Evolutionary conservation across 2,329 filamentous ascomycete genomes (phyloP).

Genomic region (Leptographium lundbergii): DNA sequence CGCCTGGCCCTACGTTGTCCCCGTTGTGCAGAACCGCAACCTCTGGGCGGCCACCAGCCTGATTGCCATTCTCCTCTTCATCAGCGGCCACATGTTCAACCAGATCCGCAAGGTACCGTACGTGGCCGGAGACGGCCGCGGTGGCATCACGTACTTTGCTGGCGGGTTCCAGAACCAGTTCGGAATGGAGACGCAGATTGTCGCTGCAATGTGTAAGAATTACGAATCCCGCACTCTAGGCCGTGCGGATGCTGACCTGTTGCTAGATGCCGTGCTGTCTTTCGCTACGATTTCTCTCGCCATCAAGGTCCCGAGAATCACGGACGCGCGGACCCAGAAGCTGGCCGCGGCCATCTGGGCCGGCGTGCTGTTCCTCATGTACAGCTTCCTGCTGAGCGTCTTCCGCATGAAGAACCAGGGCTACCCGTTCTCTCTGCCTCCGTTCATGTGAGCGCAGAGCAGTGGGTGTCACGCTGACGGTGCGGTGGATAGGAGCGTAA

Average conservation of each 20-base stretch:
- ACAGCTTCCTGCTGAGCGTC: conserved; percentile 87
- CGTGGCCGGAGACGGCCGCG: conserved; percentile 69
- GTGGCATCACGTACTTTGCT: conserved; percentile 83
- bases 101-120: conserved; percentile 95
- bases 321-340: conserved; percentile 64
- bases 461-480: not conserved
- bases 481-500: not conserved
- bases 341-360: conserved; percentile 72
- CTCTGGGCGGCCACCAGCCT: conserved; percentile 86
- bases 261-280: conserved; percentile 53
- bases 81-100: conserved; percentile 98
- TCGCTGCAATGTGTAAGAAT: conserved; percentile 78
- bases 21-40: conserved; percentile 78
- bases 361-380: conserved; percentile 63
- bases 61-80: conserved; percentile 84
- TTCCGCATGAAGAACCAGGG: conserved; percentile 92
- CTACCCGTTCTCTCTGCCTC: conserved; percentile 89
- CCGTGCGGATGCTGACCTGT: not conserved
- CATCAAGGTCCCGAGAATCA: conserved; percentile 82
- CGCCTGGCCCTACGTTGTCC: conserved; percentile 65
- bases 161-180: conserved; percentile 87
- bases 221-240: not conserved
- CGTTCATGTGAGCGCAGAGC: conserved; percentile 48
- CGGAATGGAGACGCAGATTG: conserved; percentile 88
- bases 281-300: conserved; percentile 87